Evolutionary conservation across 1,284 basidiomycete genomes (phyloP).

Genomic region (Irpex rosettiformis): DNA sequence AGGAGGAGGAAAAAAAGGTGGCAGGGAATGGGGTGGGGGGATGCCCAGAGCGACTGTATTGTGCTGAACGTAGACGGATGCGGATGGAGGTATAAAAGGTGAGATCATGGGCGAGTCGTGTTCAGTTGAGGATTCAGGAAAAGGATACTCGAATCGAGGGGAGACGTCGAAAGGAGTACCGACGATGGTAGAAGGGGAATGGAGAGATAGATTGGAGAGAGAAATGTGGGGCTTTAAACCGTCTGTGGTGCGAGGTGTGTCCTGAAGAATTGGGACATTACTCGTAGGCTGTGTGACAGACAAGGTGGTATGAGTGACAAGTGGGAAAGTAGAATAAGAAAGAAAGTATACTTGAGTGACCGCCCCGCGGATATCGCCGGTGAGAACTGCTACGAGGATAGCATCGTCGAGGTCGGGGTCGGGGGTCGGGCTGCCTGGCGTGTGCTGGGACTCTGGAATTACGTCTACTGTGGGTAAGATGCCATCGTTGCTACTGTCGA

Average conservation of each 20-base stretch:
- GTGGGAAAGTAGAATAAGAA: neutral
- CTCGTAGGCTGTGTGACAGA: neutral
- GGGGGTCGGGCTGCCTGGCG: slow-evolving; percentile 20
- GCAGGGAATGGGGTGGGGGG: no score
- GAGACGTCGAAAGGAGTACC: slow-evolving; percentile 33
- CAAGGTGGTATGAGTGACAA: no score
- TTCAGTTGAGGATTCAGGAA: slow-evolving; percentile 18
- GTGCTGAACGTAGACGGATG: no score
- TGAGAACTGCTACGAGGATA: slow-evolving; percentile 21
- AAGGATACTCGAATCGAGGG: slow-evolving; percentile 34
- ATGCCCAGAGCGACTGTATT: neutral
- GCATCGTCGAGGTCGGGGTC: slow-evolving; percentile 27
- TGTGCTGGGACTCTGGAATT: slow-evolving; percentile 2
- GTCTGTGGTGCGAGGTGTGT: neutral
- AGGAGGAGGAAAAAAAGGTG: neutral
- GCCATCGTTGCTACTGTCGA: slow-evolving; percentile 4
- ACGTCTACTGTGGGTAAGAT: slow-evolving; percentile 4
- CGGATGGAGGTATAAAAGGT: slow-evolving; percentile 5
- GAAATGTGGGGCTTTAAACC: slow-evolving; percentile 23
- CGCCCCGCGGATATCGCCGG: slow-evolving; percentile 18
- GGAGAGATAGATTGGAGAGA: slow-evolving; percentile 24
- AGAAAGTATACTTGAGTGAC: slow-evolving; percentile 16
- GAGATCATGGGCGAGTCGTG: slow-evolving; percentile 11
- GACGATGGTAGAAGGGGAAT: slow-evolving; percentile 32
- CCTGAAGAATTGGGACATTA: neutral